A percentile compares a stretch with the other conserved stretches of the same genome.
Evolutionary conservation across 1,139 yeast species (phyloP).

Genomic region (Hansenula sp.): DNA sequence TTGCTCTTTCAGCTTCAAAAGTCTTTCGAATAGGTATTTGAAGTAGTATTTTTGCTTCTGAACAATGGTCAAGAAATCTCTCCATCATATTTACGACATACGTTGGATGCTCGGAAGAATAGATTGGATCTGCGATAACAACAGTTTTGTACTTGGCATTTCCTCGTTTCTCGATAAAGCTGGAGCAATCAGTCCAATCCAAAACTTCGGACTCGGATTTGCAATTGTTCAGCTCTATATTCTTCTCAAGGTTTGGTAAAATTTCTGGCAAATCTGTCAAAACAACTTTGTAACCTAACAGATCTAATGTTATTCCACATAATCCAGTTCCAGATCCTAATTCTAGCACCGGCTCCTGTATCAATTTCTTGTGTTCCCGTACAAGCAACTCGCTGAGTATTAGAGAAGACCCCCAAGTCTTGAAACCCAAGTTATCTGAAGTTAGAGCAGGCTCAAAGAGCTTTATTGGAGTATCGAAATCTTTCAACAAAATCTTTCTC

Average conservation of each 20-base stretch:
- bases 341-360: conserved; percentile 49
- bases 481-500: conserved; percentile 40
- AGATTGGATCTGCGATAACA: conserved; percentile 82
- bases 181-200: conserved; percentile 70
- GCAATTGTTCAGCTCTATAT: conserved; percentile 48
- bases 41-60: conserved; percentile 46
- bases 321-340: conserved; percentile 94
- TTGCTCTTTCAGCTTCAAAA: conserved; percentile 59
- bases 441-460: conserved; percentile 84
- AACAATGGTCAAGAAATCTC: conserved; percentile 28
- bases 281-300: conserved; percentile 42
- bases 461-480: conserved; percentile 32
- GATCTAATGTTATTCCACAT: conserved; percentile 64
- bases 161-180: conserved; percentile 30
- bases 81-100: conserved; percentile 61
- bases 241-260: conserved; percentile 57
- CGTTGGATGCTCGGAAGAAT: conserved; percentile 75
- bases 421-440: conserved; percentile 80
- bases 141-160: conserved; percentile 46
- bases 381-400: conserved; percentile 50
- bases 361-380: conserved; percentile 10
- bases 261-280: conserved; percentile 82
- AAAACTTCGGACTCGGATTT: conserved; percentile 42
- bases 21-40: conserved; percentile 73
- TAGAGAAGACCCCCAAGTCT: conserved; percentile 94